Percentiles rank a stretch among this genome's conserved stretches.
Conservation (phyloP, 768 basidiomycete species). For the Phanerodontia chrysosporium region DNA sequence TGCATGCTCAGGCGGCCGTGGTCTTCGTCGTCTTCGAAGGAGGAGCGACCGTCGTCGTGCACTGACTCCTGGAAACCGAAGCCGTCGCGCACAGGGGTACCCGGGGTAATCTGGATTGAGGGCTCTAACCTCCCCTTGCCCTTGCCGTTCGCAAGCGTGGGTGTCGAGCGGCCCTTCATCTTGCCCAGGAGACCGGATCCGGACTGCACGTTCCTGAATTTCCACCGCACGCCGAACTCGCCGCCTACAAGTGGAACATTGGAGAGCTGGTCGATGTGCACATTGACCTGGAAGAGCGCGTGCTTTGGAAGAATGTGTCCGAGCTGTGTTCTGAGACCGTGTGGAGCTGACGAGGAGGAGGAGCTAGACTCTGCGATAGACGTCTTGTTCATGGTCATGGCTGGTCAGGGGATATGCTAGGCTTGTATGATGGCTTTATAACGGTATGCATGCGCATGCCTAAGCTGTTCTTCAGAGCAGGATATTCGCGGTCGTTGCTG, state of each 20-base stretch:
- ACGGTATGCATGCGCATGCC: conserved; percentile 3
- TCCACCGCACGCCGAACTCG: conserved; percentile 69
- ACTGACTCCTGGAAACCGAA: not conserved
- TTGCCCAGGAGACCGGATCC: conserved; percentile 40
- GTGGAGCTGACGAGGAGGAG: conserved; percentile 2
- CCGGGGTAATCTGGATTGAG: conserved; percentile 4
- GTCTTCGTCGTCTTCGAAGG: conserved; percentile 3
- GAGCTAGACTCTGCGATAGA: conserved; percentile 5
- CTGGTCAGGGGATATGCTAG: not conserved
- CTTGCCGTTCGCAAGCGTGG: not conserved
- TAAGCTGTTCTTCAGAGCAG: not conserved
- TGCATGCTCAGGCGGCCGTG: not conserved
- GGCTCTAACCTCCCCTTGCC: conserved; percentile 12
- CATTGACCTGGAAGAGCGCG: conserved; percentile 57
- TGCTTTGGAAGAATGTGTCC: conserved; percentile 61
- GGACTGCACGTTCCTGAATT: conserved; percentile 54
- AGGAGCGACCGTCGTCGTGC: not conserved
- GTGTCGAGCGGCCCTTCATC: conserved; percentile 28
- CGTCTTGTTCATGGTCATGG: conserved; percentile 11
- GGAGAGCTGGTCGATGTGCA: conserved; percentile 63
- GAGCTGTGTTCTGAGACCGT: conserved; percentile 50
- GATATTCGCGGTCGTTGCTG: conserved; percentile 7
- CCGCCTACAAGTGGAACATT: conserved; percentile 71
- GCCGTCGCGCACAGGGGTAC: not conserved
- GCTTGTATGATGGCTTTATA: conserved; percentile 1